Conservation (phyloP, 1,284 basidiomycete genomes). For the Marasmius fiardii region DNA sequence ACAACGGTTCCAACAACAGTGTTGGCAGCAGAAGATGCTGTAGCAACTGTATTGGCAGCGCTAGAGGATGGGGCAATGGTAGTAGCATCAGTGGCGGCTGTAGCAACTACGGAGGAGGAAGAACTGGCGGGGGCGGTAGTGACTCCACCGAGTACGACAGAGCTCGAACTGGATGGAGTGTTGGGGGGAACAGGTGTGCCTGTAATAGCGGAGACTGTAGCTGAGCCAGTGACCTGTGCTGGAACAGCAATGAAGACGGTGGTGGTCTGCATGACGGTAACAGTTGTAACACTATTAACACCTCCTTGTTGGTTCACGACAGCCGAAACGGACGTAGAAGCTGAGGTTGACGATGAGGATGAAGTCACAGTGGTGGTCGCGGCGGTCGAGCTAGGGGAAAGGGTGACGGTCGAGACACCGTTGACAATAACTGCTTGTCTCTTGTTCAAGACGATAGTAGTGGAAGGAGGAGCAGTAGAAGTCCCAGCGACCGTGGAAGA, state of each 20-base stretch:
- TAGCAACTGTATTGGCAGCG: background rate
- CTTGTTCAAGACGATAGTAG: background rate
- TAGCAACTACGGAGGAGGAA: slow-evolving; percentile 1
- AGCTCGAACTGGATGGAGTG: background rate
- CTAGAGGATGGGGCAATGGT: background rate
- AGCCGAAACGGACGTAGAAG: background rate
- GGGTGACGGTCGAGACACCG: background rate
- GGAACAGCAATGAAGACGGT: slow-evolving; percentile 1
- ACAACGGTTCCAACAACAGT: background rate
- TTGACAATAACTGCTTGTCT: background rate
- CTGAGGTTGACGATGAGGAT: background rate
- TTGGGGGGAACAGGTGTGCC: background rate
- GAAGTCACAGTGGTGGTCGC: background rate
- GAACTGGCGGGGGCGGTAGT: background rate
- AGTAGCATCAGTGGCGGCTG: background rate
- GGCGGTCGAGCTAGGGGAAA: background rate
- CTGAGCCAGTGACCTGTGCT: background rate
- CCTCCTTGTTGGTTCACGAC: background rate
- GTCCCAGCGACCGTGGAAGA: background rate
- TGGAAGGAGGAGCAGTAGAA: background rate
- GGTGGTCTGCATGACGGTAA: background rate
- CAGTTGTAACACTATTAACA: background rate
- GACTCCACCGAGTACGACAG: background rate
- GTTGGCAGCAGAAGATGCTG: background rate
- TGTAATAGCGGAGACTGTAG: background rate